phyloP scores from a whole-genome alignment of 352 stramenopile genomes.

The Blastocystis sp. region DNA sequence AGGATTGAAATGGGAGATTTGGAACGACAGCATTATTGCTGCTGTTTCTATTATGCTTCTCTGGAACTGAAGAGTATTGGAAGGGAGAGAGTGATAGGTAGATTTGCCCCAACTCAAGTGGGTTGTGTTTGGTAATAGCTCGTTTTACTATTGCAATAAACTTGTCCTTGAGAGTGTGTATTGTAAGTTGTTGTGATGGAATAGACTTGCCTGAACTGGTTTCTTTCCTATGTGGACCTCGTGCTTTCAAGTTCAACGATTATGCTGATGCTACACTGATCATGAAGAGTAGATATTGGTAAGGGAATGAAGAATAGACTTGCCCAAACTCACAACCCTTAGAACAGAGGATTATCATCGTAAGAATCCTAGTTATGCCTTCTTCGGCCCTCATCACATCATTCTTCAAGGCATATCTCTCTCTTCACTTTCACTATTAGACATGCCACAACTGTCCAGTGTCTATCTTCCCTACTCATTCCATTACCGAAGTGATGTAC shows the following conservation, averaged over 20 bases:
- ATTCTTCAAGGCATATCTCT: no score
- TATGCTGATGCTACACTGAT: neutral
- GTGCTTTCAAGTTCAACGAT: neutral
- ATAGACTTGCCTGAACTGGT: slow-evolving; percentile 2
- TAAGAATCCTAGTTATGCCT: neutral
- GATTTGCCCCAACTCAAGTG: slow-evolving; percentile 18
- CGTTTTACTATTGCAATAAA: no score
- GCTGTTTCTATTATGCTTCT: neutral
- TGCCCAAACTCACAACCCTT: neutral
- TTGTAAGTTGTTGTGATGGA: neutral
- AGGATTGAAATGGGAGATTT: neutral
- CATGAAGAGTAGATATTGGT: no score
- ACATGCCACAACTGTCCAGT: neutral
- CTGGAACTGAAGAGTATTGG: neutral
- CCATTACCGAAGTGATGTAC: no score
- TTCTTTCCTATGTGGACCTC: neutral
- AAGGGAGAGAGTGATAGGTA: neutral
- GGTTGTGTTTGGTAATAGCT: neutral
- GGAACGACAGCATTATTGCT: neutral
- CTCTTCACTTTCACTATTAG: no score
- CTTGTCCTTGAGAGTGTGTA: neutral
- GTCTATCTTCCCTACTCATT: no score
- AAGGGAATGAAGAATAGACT: neutral
- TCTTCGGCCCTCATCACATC: neutral
- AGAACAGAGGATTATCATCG: neutral